These are phyloP conservation scores for Clonostachys rosea DNA, from an alignment of 2,329 filamentous ascomycete species.

Conservation along the genomic window DNA sequence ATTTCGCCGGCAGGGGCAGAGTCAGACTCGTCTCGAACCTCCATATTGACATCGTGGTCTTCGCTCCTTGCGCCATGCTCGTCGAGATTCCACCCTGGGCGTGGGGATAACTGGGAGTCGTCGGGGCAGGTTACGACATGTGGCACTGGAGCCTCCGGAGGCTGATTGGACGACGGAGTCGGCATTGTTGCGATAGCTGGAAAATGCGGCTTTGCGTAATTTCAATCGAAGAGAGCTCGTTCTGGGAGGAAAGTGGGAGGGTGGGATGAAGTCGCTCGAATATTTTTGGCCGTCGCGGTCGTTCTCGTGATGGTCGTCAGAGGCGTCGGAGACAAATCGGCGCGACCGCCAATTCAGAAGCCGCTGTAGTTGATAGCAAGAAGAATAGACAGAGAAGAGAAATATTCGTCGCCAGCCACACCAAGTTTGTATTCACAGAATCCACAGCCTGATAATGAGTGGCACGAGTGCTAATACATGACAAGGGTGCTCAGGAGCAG, in stretches of 20 bases:
- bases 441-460: too few species aligned
- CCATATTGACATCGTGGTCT: neutral
- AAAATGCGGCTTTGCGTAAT: neutral
- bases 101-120: slow-evolving; percentile 17
- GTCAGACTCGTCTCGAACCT: neutral
- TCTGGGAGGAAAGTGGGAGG: too few species aligned
- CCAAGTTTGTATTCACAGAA: too few species aligned
- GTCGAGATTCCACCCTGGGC: neutral
- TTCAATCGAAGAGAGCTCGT: too few species aligned
- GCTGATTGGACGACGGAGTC: slow-evolving; percentile 37
- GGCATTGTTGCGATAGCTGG: slow-evolving; percentile 27
- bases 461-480: neutral
- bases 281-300: too few species aligned
- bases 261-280: too few species aligned
- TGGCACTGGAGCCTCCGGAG: slow-evolving; percentile 27
- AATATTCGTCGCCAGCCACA: too few species aligned
- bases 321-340: too few species aligned
- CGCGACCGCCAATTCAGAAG: too few species aligned
- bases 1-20: slow-evolving; percentile 7
- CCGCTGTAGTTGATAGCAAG: too few species aligned
- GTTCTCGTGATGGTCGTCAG: too few species aligned
- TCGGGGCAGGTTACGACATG: slow-evolving; percentile 37
- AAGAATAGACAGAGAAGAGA: too few species aligned
- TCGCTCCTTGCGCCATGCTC: neutral
- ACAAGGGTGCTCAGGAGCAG: neutral